Evolutionary conservation across 352 stramenopile species (phyloP).

Genomic region (Globisporangium parvum): DNA sequence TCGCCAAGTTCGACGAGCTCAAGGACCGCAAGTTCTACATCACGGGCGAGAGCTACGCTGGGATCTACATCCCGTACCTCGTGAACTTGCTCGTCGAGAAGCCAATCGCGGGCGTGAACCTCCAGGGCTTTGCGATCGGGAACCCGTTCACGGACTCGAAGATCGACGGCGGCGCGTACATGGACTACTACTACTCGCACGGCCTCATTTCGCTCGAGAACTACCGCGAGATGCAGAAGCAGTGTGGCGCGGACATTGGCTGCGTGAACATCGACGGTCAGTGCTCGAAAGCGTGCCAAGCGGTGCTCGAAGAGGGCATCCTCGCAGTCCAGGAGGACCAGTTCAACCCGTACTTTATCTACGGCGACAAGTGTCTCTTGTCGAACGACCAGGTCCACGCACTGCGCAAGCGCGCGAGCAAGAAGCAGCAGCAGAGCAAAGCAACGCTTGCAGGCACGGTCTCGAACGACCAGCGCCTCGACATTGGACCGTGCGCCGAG

Average conservation of each 20-base stretch:
- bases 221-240: slow-evolving; percentile 54
- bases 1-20: slow-evolving; percentile 66
- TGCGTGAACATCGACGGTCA: slow-evolving; percentile 49
- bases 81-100: slow-evolving; percentile 66
- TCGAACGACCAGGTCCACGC: slow-evolving; percentile 45
- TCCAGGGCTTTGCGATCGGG: slow-evolving; percentile 73
- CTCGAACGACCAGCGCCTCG: slow-evolving; percentile 25
- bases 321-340: slow-evolving; percentile 30
- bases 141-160: slow-evolving; percentile 65
- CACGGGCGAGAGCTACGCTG: slow-evolving; percentile 79
- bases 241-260: slow-evolving; percentile 49
- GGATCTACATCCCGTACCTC: slow-evolving; percentile 89
- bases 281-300: slow-evolving; percentile 38
- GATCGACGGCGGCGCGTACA: slow-evolving; percentile 62
- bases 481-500: slow-evolving; percentile 62
- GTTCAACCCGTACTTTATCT: slow-evolving; percentile 79
- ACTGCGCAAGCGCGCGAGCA: slow-evolving; percentile 35
- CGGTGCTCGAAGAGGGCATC: slow-evolving; percentile 46
- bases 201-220: slow-evolving; percentile 75
- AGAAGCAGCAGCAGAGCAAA: slow-evolving; percentile 24
- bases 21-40: slow-evolving; percentile 76
- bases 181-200: slow-evolving; percentile 86
- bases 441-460: slow-evolving; percentile 12
- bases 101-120: slow-evolving; percentile 57
- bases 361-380: slow-evolving; percentile 73